Conservation (phyloP, 441 rosid genomes). For the Gossypium gossypioides region DNA sequence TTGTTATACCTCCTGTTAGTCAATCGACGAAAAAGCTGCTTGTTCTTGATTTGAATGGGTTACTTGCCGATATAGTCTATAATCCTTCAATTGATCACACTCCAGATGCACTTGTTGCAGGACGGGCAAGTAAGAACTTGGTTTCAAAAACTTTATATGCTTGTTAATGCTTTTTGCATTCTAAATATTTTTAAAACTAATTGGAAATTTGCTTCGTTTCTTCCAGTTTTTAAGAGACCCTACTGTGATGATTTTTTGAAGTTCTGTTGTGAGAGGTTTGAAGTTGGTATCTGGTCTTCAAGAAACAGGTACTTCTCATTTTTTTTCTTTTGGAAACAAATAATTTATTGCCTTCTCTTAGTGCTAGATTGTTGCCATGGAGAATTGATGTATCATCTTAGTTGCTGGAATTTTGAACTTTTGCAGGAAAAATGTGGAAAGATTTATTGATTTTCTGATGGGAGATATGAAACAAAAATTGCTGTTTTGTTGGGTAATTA, state of each 20-base stretch:
- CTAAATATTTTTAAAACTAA: background rate
- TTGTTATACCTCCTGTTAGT: slow-evolving; percentile 14
- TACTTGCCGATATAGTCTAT: slow-evolving; percentile 59
- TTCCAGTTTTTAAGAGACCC: slow-evolving; percentile 66
- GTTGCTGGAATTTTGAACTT: background rate
- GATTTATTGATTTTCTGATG: slow-evolving; percentile 46
- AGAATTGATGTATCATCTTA: background rate
- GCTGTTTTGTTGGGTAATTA: slow-evolving; percentile 78
- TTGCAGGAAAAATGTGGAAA: slow-evolving; percentile 50
- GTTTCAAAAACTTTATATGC: background rate
- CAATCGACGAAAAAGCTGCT: slow-evolving; percentile 42
- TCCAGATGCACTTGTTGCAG: slow-evolving; percentile 45
- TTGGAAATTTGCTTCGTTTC: slow-evolving; percentile 5
- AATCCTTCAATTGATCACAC: slow-evolving; percentile 27
- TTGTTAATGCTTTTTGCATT: background rate
- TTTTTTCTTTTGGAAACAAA: background rate
- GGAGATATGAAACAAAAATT: slow-evolving; percentile 62
- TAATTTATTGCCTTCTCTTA: background rate
- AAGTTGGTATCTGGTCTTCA: slow-evolving; percentile 84
- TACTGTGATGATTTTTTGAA: slow-evolving; percentile 52
- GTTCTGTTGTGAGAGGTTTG: slow-evolving; percentile 78
- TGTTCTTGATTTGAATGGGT: slow-evolving; percentile 77
- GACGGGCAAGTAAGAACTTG: slow-evolving; percentile 42
- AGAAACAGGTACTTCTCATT: slow-evolving; percentile 34
- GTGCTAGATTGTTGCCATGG: background rate